Evolutionary conservation across 1,284 basidiomycete species (phyloP), one percentile per base, ranked within the genome.

Genomic region (Heterobasidion occidentale): DNA sequence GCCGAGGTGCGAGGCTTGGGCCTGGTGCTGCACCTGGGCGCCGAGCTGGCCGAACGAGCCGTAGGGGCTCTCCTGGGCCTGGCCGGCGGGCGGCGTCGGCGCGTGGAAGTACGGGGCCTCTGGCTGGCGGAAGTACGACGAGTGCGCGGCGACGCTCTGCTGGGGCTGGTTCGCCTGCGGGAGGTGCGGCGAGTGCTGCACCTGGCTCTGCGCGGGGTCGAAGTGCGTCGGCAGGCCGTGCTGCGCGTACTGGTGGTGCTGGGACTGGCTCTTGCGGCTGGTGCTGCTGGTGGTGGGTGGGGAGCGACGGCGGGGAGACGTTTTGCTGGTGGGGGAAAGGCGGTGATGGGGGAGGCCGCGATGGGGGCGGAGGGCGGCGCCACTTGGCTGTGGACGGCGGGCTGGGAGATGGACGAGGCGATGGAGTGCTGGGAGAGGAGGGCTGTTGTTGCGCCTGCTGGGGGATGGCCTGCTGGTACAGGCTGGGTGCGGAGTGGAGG

Each of bases 51-150:
- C 82, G 62, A 90, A 88, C 4, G 83, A 71, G 46, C 79, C 81
- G 64, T 90, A 89, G 4, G 79, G 74, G 55, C 72, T 78, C 19
- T 87, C 86, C 63, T 87, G 86, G 20, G 72, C 73, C 63, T 86
- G 84, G 9, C 76, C 74, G 9, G 80, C 81, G 55, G 87, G 87
- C 33, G 87, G 87, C 3, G 87, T 89, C 7, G 85, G 80, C 0
- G 84, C 76, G 64, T 90, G 84, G 75, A 86, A 89, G 68, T 88
- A 90, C 4, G 84, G 83, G 8, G 74, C 68, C 36, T 88, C 83
- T 7, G 76, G 77, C 64, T 84, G 84, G 54, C 87, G 77, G 75
- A 86, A 88, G 64, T 88, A 89, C 1, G 74, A 74, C 3, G 75
- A 66, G 14, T 70, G 68, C 9, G 64, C 67, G 12, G 35, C 62